Base-by-base conservation (phyloP, 257 asterid species). In the Henckelia pumila region DNA sequence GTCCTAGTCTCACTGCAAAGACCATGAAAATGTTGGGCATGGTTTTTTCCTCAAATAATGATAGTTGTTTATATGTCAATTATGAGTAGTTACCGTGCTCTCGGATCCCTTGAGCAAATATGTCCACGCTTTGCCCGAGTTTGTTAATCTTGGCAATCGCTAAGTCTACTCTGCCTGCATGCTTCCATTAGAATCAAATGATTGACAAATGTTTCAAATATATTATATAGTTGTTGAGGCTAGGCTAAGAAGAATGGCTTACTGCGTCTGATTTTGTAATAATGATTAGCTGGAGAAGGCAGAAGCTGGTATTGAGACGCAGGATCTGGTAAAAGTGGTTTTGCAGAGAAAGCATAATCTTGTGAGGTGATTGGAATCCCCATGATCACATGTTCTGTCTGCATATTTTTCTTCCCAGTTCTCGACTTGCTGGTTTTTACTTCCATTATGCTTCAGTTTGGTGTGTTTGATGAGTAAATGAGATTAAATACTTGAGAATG, bases 1-100 rank as follows among this genome's bases (percentile, higher is more conserved):
- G 76, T 16, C 74, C 71, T 17, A 77, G 56, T 59, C 76, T 61
- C 47, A 77, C 78, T 72, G 69, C 63, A 76, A 2, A 29, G 21
- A 30, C 25, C 19, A 21, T 9, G 5, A 21, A 5, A 14, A 14
- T 33, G 55, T 44, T 44, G 52, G 52, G n/a, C 19, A 44, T 14
- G 6, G 14, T 44, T 14, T 37, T 44, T 44, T 2, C 52, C 52
- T 3, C 52, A 44, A 14, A 44, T 2, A 13, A 1, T 1, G 52
- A 44, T 14, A 44, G 7, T 44, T 44, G 50, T 40, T 14, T 13
- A 44, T 44, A 44, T 14, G 6, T 13, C 52, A 44, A 44, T 14
- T 8, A 6, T 7, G 8, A 26, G 6, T 37, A 26, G 63, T 75
- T 44, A 78, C 79, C 67, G 10, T 78, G 79, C 71, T 73, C 76